Percentiles rank a stretch among this genome's conserved stretches.
phyloP scores from a whole-genome alignment of 345 rosid genomes.

The Linum tenue region DNA sequence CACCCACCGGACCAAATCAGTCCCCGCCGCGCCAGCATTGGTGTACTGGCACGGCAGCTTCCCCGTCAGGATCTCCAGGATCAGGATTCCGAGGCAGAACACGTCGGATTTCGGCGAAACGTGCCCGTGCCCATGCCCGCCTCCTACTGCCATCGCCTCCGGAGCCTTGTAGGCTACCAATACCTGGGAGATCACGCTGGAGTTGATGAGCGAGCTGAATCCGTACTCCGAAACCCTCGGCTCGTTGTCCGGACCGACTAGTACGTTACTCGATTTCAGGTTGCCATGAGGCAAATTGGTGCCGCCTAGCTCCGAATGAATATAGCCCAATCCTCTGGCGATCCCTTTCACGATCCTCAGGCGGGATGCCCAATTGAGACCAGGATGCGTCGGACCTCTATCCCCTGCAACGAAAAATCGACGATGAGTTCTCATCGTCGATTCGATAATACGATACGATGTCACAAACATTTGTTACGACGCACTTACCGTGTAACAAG shows the following conservation, averaged over 20 bases:
- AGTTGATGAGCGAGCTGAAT: slow-evolving; percentile 29
- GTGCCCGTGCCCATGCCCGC: slow-evolving; percentile 5
- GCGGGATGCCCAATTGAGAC: slow-evolving; percentile 52
- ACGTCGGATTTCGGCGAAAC: slow-evolving; percentile 65
- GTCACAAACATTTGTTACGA: not conserved
- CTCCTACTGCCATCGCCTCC: slow-evolving; percentile 25
- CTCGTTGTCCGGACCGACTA: slow-evolving; percentile 41
- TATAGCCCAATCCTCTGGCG: slow-evolving; percentile 47
- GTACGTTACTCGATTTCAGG: slow-evolving; percentile 73
- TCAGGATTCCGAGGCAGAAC: slow-evolving; percentile 57
- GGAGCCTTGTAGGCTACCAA: slow-evolving; percentile 59
- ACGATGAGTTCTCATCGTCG: too few relatives aligned
- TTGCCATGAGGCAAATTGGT: slow-evolving; percentile 65
- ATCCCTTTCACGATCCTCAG: slow-evolving; percentile 53
- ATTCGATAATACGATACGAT: not conserved
- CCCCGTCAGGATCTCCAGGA: slow-evolving; percentile 66
- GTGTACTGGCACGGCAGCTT: slow-evolving; percentile 57
- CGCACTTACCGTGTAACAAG: slow-evolving; percentile 45
- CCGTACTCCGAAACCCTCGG: slow-evolving; percentile 61
- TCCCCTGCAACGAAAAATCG: slow-evolving; percentile 28
- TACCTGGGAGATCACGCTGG: slow-evolving; percentile 20
- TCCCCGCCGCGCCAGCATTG: slow-evolving; percentile 39
- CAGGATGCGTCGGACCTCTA: slow-evolving; percentile 23
- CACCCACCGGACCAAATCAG: slow-evolving; percentile 47
- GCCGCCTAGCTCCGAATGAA: slow-evolving; percentile 39